Conservation (phyloP, 139 green algal genomes). For the Chlamydomonas eustigma region DNA sequence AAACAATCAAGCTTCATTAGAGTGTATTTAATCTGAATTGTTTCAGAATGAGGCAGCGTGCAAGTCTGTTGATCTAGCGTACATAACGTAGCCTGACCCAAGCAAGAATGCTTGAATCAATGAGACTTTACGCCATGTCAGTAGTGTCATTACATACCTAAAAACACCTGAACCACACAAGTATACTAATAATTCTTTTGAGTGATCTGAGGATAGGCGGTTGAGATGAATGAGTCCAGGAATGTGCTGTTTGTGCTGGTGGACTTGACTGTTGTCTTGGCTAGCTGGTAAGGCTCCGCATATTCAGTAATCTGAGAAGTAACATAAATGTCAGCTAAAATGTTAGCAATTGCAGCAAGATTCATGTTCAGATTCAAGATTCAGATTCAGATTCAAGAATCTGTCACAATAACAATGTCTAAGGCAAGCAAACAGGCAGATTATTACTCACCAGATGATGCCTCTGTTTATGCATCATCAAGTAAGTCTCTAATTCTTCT, state of each 20-base stretch:
- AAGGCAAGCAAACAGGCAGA: background rate
- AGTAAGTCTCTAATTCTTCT: slow-evolving; percentile 81
- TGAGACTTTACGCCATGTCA: no score
- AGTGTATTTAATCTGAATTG: no score
- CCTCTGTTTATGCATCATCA: slow-evolving; percentile 82
- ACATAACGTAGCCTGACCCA: no score
- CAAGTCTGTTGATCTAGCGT: no score
- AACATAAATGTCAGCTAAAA: background rate
- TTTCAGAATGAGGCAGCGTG: no score
- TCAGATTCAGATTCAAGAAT: background rate
- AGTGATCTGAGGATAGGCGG: slow-evolving; percentile 20
- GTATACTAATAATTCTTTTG: no score
- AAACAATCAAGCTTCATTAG: no score
- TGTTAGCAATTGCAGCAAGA: background rate
- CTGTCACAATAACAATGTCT: background rate
- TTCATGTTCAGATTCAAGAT: background rate
- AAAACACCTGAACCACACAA: no score
- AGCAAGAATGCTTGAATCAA: no score
- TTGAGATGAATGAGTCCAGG: slow-evolving; percentile 37
- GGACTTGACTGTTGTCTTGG: background rate
- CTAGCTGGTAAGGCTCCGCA: slow-evolving; percentile 24
- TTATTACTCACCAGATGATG: slow-evolving; percentile 66
- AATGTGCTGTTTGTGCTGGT: slow-evolving; percentile 18
- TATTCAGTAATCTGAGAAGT: slow-evolving; percentile 44
- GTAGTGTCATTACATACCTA: no score